Base-by-base conservation (phyloP, 2,329 filamentous ascomycete genomes). In the Sporothrix pallida region DNA sequence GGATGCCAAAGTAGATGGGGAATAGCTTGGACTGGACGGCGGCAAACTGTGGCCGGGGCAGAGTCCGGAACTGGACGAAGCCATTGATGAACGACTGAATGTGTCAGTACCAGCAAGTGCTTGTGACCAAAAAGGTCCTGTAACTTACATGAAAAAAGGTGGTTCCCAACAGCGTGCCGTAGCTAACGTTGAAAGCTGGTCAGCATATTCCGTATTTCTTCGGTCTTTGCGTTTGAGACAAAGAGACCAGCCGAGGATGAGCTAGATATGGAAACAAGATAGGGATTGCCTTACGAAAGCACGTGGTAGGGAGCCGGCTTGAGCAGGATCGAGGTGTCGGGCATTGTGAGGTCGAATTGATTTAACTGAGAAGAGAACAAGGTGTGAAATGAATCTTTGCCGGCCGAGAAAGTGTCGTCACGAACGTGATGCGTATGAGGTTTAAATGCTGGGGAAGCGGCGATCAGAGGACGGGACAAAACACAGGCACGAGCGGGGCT, bases 1-100 rank as follows among this genome's bases (percentile, higher is more conserved):
- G 95, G 73, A 98, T 84, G 63, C 89, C 86, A 81, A 98, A 98
- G 86, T 97, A 99, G 78, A 93, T 87, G 48, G 94, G 94, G 84
- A 98, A 97, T 71, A 95, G 89, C 76, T 89, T 89, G 77, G 90
- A 87, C 83, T 98, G 95, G 46, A 98, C 88, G 20, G 90, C 86
- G 37, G 91, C 89, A 84, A 99, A 98, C 80, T 93, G 90, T 0
- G 93, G 89, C 37, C 93, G 90, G 37, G 93, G 90, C 52, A 98
- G 89, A 12, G 89, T 87, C 79, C 87, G 90, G 86, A 92, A 97
- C 78, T 93, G 90, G 72, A 95, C 86, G 71, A 94, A 89, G 74
- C 94, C 87, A 78, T 88, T 89, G 79, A 91, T 82, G 82, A 97
- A 98, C 72, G 92, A 92, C 77, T 10, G 68, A 13, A 70, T 20